These are phyloP conservation scores for Gastrolobium bilobum DNA, from an alignment of 306 rosid species.

Conservation along the genomic window DNA sequence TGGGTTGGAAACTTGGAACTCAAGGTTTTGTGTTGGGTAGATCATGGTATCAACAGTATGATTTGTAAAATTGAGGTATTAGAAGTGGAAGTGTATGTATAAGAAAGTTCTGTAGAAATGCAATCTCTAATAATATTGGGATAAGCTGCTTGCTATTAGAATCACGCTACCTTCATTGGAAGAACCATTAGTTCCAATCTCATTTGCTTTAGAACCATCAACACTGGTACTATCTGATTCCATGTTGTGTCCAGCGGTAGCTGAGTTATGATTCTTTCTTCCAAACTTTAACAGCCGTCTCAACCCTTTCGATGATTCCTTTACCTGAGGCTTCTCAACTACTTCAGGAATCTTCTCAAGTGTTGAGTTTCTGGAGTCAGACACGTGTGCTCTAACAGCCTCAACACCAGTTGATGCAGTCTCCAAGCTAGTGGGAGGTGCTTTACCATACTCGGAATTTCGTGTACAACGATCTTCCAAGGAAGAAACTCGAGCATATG, in stretches of 20 bases:
- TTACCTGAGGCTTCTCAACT: conserved; percentile 75
- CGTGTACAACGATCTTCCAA: conserved; percentile 65
- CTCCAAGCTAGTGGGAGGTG: conserved; percentile 59
- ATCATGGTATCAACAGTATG: conserved; percentile 11
- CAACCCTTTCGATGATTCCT: conserved; percentile 81
- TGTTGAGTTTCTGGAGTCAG: conserved; percentile 65
- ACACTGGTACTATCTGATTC: conserved; percentile 63
- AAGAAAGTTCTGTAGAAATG: conserved; percentile 25
- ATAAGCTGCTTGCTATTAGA: background rate
- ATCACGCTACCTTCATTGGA: conserved; percentile 74
- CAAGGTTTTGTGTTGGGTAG: background rate
- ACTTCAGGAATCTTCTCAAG: conserved; percentile 88
- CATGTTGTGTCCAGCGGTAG: conserved; percentile 56
- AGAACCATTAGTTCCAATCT: conserved; percentile 57
- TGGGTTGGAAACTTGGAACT: background rate
- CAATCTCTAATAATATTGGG: background rate
- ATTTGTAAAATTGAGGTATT: background rate
- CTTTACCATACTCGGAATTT: conserved; percentile 65
- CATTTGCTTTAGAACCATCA: conserved; percentile 62
- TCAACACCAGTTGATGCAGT: conserved; percentile 54
- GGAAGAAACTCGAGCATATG: conserved; percentile 74
- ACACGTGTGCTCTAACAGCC: conserved; percentile 59
- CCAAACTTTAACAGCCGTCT: conserved; percentile 81
- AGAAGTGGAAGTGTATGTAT: conserved; percentile 13
- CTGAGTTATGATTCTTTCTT: conserved; percentile 74